phyloP scores from a whole-genome alignment of 2,329 filamentous ascomycete genomes.

The Pseudogymnoascus destructans region DNA sequence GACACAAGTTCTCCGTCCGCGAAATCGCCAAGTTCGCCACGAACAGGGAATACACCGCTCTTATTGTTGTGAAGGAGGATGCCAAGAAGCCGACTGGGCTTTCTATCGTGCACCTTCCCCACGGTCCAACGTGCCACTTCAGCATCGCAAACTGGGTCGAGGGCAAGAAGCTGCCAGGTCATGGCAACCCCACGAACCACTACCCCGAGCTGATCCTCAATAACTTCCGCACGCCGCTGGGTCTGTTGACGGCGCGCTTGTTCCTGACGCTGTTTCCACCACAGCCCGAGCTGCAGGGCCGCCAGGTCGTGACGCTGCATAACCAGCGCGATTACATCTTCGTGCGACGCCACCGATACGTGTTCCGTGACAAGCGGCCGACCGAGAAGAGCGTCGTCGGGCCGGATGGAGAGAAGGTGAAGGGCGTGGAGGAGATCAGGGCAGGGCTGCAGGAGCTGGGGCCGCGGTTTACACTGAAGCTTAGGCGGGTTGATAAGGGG shows the following conservation, averaged over 20 bases:
- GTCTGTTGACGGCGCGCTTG: constrained; percentile 72
- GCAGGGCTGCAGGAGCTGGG: constrained; percentile 86
- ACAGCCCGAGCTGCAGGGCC: constrained; percentile 67
- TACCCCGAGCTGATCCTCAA: constrained; percentile 84
- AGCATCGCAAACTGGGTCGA: constrained; percentile 82
- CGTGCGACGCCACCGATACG: constrained; percentile 75
- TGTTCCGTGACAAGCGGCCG: constrained; percentile 77
- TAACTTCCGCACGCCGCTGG: constrained; percentile 87
- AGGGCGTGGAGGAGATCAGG: constrained; percentile 73
- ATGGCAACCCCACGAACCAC: constrained; percentile 78
- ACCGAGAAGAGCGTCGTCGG: constrained; percentile 79
- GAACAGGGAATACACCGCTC: constrained; percentile 69
- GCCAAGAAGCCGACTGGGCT: constrained; percentile 71
- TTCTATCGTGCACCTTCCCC: constrained; percentile 70
- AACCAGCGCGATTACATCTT: constrained; percentile 97
- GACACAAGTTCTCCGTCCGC: constrained; percentile 80
- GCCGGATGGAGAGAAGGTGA: constrained; percentile 68
- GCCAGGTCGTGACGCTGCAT: constrained; percentile 84
- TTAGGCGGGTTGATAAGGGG: constrained; percentile 82
- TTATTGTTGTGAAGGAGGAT: constrained; percentile 81
- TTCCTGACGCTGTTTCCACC: constrained; percentile 72
- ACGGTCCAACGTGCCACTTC: constrained; percentile 88
- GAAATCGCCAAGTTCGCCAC: constrained; percentile 81
- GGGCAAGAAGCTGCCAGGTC: constrained; percentile 74
- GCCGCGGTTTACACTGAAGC: constrained; percentile 70